Percentiles rank a stretch among this genome's conserved stretches.
Evolutionary conservation across 352 stramenopile genomes (phyloP).

Genomic region (Thalassiosira livingstoniorum): DNA sequence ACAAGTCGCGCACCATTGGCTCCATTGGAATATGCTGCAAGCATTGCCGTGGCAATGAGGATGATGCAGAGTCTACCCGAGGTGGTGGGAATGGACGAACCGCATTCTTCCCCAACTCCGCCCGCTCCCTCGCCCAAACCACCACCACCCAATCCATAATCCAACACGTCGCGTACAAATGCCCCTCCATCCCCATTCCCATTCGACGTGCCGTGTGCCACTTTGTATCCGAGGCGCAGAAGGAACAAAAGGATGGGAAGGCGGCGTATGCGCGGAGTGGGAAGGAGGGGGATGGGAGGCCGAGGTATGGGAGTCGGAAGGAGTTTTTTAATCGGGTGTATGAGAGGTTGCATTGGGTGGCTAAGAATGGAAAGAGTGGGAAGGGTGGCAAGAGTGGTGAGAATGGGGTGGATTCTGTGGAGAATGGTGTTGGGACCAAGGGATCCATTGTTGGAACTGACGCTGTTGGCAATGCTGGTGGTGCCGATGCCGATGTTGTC

Average conservation of each 20-base stretch:
- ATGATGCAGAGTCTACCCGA: no score
- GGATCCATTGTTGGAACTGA: neutral
- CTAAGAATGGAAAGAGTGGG: no score
- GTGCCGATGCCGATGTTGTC: neutral
- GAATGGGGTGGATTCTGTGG: neutral
- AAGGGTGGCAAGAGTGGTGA: neutral
- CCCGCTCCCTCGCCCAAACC: constrained; percentile 71
- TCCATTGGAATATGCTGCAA: constrained; percentile 77
- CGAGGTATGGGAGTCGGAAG: constrained; percentile 73
- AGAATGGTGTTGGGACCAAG: neutral
- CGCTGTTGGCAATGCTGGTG: neutral
- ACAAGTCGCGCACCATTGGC: constrained; percentile 71
- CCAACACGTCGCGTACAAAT: constrained; percentile 74
- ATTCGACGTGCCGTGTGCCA: constrained; percentile 49
- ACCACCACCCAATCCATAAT: constrained; percentile 80
- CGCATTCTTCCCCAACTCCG: constrained; percentile 71
- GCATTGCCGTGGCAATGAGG: constrained; percentile 70
- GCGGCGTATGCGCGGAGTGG: neutral
- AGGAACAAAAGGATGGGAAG: constrained; percentile 36
- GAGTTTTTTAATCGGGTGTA: constrained; percentile 79
- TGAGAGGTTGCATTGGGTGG: constrained; percentile 66
- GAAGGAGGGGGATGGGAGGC: constrained; percentile 25
- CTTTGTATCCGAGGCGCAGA: constrained; percentile 34
- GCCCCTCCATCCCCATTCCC: constrained; percentile 56
- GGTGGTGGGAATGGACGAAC: constrained; percentile 48